Conservation (phyloP, 208 protist species). For the Acanthamoeba healyi region DNA sequence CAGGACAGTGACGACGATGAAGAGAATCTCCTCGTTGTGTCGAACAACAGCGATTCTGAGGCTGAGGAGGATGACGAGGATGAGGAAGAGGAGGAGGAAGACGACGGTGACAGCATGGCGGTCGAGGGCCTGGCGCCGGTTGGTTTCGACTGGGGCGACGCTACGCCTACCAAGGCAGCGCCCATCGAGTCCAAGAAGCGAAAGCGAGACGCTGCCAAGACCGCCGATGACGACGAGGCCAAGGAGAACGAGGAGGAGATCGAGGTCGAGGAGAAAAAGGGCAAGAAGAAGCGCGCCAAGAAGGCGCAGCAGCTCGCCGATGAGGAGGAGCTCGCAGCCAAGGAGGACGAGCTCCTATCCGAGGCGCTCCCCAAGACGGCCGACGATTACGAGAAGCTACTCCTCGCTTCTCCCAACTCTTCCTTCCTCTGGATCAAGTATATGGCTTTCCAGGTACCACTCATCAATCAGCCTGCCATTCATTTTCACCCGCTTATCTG, state of each 20-base stretch:
- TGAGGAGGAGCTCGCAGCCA: conserved; percentile 66
- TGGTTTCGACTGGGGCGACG: conserved; percentile 74
- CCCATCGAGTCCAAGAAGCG: conserved; percentile 59
- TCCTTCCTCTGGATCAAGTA: conserved; percentile 91
- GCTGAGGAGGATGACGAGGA: conserved; percentile 79
- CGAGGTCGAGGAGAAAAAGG: conserved; percentile 73
- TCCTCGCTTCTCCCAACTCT: conserved; percentile 86
- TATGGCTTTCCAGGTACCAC: conserved; percentile 88
- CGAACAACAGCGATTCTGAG: conserved; percentile 36
- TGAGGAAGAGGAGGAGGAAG: conserved; percentile 74
- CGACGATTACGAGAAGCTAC: conserved; percentile 91
- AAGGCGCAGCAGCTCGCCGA: conserved; percentile 29
- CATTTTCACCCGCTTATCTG: not conserved
- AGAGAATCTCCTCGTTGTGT: not conserved
- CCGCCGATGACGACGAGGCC: conserved; percentile 82
- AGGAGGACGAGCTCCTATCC: conserved; percentile 65
- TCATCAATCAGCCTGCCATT: not conserved
- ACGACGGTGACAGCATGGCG: conserved; percentile 73
- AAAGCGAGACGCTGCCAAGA: conserved; percentile 66
- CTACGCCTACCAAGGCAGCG: conserved; percentile 48
- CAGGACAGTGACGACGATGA: conserved; percentile 58
- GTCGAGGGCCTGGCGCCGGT: conserved; percentile 56
- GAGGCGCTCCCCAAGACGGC: conserved; percentile 80
- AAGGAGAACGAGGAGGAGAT: conserved; percentile 82
- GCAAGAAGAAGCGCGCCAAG: conserved; percentile 76